These are phyloP conservation scores for Lotus japonicus DNA, from an alignment of 306 rosid species.

Conservation along the genomic window DNA sequence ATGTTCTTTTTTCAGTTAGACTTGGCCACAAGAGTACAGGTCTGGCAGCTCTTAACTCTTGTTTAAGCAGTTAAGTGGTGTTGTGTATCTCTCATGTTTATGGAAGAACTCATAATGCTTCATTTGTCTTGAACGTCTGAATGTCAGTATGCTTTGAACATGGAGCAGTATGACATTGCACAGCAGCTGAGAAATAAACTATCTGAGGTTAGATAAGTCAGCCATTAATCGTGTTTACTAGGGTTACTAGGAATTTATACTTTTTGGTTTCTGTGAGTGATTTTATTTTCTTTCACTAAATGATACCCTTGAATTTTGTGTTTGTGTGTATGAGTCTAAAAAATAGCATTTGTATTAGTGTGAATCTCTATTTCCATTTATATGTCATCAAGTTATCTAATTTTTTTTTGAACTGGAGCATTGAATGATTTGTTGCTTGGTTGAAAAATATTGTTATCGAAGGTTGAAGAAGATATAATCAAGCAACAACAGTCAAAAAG, in stretches of 20 bases:
- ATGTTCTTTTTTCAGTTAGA: slow-evolving; percentile 85
- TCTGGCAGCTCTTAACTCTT: slow-evolving; percentile 16
- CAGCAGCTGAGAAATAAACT: slow-evolving; percentile 78
- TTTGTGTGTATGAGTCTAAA: background rate
- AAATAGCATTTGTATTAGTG: background rate
- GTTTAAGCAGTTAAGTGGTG: background rate
- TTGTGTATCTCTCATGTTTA: slow-evolving; percentile 2
- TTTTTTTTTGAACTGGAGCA: slow-evolving; percentile 19
- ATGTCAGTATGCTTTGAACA: slow-evolving; percentile 72
- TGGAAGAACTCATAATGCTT: slow-evolving; percentile 3
- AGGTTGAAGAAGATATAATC: slow-evolving; percentile 85
- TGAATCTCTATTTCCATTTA: background rate
- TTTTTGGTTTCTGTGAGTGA: background rate
- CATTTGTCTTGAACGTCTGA: slow-evolving; percentile 20
- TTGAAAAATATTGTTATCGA: slow-evolving; percentile 24
- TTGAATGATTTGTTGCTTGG: slow-evolving; percentile 21
- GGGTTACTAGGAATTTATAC: background rate
- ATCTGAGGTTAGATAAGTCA: slow-evolving; percentile 61
- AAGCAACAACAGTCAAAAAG: slow-evolving; percentile 71
- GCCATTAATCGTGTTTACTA: background rate
- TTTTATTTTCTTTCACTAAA: background rate
- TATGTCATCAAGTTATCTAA: background rate
- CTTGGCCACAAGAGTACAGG: slow-evolving; percentile 94
- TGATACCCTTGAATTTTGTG: background rate
- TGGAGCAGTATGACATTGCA: slow-evolving; percentile 85